phyloP scores from a whole-genome alignment of 768 basidiomycete species.

The Rossbeevera mucosa region DNA sequence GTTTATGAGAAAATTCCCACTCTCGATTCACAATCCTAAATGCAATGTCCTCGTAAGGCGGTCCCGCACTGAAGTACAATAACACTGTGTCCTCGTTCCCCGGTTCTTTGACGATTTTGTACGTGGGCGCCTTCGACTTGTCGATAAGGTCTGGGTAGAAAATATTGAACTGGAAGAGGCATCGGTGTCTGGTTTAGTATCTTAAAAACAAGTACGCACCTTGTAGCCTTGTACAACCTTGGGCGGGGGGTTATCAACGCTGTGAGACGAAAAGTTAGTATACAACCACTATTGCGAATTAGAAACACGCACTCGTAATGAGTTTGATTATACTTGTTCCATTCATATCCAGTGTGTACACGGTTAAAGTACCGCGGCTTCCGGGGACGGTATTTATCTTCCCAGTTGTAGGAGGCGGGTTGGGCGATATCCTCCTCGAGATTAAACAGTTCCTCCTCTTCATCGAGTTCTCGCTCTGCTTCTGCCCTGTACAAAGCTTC shows the following conservation, averaged over 20 bases:
- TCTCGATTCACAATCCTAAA: conserved; percentile 96
- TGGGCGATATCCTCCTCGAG: conserved; percentile 83
- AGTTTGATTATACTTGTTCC: conserved; percentile 99
- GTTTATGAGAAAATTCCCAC: conserved; percentile 98
- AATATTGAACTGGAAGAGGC: conserved; percentile 70
- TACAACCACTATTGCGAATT: background rate
- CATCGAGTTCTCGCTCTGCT: conserved; percentile 88
- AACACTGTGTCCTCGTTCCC: conserved; percentile 95
- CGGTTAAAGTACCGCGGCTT: conserved; percentile 99
- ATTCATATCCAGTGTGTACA: conserved; percentile 98
- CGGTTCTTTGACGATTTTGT: conserved; percentile 89
- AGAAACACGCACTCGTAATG: conserved; percentile 79
- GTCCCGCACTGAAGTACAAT: conserved; percentile 91
- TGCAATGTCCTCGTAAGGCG: conserved; percentile 98
- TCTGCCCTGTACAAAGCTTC: conserved; percentile 90
- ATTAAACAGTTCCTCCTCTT: conserved; percentile 95
- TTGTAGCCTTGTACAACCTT: conserved; percentile 99
- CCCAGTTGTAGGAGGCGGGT: conserved; percentile 91
- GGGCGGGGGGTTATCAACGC: conserved; percentile 97
- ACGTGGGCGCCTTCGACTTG: conserved; percentile 94
- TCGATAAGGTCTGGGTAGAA: conserved; percentile 99
- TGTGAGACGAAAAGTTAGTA: conserved; percentile 30
- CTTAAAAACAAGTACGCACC: conserved; percentile 33
- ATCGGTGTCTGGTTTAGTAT: conserved; percentile 4
- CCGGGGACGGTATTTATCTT: conserved; percentile 95